Conservation (phyloP, 345 rosid genomes). For the Populus simonii region DNA sequence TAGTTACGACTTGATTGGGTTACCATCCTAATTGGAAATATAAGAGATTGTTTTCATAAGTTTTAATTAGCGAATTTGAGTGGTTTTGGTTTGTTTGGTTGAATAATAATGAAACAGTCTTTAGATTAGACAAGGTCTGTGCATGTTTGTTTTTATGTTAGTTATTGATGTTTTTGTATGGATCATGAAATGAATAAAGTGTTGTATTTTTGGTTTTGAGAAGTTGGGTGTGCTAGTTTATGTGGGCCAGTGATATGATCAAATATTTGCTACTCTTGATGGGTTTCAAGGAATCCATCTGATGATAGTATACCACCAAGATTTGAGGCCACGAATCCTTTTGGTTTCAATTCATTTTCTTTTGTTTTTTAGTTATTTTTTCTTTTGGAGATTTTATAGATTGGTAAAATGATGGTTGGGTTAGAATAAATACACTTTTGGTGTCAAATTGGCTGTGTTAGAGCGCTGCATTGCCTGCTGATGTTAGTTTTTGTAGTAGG, state of each 20-base stretch:
- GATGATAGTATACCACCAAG: constrained; percentile 12
- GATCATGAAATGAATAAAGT: not conserved
- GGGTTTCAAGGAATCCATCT: constrained; percentile 11
- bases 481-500: not conserved
- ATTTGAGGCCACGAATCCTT: constrained; percentile 15
- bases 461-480: not conserved
- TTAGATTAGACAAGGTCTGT: not conserved
- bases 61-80: not conserved
- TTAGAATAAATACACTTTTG: not conserved
- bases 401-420: not conserved
- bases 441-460: not conserved
- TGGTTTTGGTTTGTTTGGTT: not conserved
- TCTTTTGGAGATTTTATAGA: not conserved
- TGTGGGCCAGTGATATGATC: constrained; percentile 17
- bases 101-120: not conserved
- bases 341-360: not conserved
- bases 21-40: not conserved
- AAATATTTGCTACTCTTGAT: constrained; percentile 23
- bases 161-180: not conserved
- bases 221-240: not conserved
- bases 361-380: not conserved
- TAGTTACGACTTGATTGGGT: not conserved
- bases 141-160: not conserved
- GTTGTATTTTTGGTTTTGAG: not conserved
- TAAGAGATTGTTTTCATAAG: no score